Conservation (phyloP, 2,329 filamentous ascomycete genomes). For the Arthroderma uncinatum region DNA sequence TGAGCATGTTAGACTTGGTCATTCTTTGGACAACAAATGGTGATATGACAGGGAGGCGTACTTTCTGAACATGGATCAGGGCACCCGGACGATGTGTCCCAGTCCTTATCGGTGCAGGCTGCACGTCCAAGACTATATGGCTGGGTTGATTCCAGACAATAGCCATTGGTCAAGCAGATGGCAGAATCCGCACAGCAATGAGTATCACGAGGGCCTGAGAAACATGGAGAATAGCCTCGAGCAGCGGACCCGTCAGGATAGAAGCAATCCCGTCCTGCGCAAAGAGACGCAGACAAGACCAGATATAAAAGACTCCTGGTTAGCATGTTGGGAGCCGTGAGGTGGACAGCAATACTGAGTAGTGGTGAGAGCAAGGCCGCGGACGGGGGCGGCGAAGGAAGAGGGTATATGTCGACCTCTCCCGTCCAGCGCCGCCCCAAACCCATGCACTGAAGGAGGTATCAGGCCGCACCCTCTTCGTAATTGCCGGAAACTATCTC, state of each 20-base stretch:
- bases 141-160: constrained; percentile 19
- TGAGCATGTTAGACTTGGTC: not conserved
- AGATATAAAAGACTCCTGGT: not conserved
- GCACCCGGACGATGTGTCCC: constrained; percentile 18
- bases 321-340: not conserved
- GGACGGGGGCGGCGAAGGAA: not conserved
- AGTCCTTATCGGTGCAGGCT: constrained; percentile 22
- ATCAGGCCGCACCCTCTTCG: not conserved
- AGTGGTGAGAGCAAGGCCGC: not conserved
- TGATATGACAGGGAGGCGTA: not conserved
- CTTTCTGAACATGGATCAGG: constrained; percentile 14
- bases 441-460: not conserved
- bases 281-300: not conserved
- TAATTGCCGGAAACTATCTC: not conserved
- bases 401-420: not conserved
- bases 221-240: constrained; percentile 18
- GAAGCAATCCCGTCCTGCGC: constrained; percentile 17
- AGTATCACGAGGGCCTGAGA: constrained; percentile 17
- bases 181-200: constrained; percentile 19
- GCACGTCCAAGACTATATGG: constrained; percentile 22
- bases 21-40: not conserved
- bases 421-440: not conserved
- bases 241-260: constrained; percentile 20
- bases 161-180: constrained; percentile 24
- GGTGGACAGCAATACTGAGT: not conserved